phyloP scores from a whole-genome alignment of 2,329 filamentous ascomycete species.

The Fusarium citri region DNA sequence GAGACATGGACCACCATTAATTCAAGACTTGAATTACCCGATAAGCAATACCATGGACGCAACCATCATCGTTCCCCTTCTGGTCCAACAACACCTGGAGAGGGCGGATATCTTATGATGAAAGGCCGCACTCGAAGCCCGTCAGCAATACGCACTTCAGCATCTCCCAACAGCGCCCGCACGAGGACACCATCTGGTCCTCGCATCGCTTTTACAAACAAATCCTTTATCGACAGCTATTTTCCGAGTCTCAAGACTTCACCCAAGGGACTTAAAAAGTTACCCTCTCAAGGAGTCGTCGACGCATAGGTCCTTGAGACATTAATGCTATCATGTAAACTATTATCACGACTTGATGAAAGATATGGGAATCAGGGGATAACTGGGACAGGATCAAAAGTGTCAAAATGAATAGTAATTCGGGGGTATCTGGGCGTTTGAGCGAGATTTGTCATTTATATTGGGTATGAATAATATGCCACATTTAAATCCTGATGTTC shows the following conservation, averaged over 20 bases:
- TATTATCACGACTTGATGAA: conserved; percentile 40
- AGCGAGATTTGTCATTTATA: conserved; percentile 5
- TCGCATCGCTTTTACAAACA: conserved; percentile 48
- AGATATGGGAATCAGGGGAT: not conserved
- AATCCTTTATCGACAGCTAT: conserved; percentile 54
- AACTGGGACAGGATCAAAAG: not conserved
- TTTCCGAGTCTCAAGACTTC: conserved; percentile 53
- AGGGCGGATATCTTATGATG: conserved; percentile 59
- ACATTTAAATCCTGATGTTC: not conserved
- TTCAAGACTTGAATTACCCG: conserved; percentile 62
- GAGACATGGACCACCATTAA: conserved; percentile 65
- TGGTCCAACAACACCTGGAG: conserved; percentile 54
- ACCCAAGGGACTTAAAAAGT: conserved; percentile 50
- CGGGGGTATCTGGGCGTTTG: conserved; percentile 18
- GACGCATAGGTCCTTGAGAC: conserved; percentile 27
- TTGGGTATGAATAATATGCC: not conserved
- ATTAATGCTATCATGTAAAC: conserved; percentile 14
- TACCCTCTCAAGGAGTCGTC: conserved; percentile 30
- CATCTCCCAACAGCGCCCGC: conserved; percentile 60
- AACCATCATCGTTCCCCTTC: conserved; percentile 60
- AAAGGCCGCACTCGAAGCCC: conserved; percentile 54
- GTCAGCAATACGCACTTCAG: conserved; percentile 43
- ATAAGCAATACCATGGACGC: conserved; percentile 52
- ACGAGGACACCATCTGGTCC: conserved; percentile 60
- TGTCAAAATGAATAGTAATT: conserved; percentile 9